Conservation (phyloP, 176 grass and related monocot species). For the Triticum monococcum region DNA sequence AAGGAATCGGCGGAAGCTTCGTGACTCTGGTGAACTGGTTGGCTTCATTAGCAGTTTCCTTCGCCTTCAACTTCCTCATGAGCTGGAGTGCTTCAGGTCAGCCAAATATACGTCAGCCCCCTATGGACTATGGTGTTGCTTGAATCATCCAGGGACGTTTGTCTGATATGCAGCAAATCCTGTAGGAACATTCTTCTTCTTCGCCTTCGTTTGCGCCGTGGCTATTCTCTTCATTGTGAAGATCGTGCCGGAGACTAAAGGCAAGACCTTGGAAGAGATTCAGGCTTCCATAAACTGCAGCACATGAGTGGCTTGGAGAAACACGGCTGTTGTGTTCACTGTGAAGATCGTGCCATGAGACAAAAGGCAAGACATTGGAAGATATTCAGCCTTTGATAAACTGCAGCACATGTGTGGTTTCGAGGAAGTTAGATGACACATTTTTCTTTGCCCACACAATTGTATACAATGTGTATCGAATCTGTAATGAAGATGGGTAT, state of each 20-base stretch:
- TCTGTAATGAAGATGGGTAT: not conserved
- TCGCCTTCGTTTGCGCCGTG: constrained; percentile 28
- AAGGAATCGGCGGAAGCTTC: constrained; percentile 21
- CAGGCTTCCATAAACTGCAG: constrained; percentile 43
- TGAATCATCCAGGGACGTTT: not conserved
- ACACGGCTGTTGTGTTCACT: constrained; percentile 22
- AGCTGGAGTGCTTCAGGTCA: constrained; percentile 40
- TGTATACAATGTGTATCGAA: not conserved
- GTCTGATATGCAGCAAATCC: not conserved
- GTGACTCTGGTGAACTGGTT: constrained; percentile 66
- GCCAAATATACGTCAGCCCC: not conserved
- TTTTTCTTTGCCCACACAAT: not conserved
- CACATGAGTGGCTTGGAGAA: not conserved
- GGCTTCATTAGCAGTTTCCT: constrained; percentile 49
- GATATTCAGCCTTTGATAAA: constrained; percentile 47
- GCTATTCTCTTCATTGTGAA: constrained; percentile 46
- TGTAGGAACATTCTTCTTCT: constrained; percentile 54
- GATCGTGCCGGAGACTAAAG: constrained; percentile 53
- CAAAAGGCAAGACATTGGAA: constrained; percentile 44
- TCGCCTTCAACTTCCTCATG: constrained; percentile 65
- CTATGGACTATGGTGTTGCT: not conserved
- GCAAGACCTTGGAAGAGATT: constrained; percentile 56
- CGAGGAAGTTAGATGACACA: not conserved
- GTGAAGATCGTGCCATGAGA: constrained; percentile 32
- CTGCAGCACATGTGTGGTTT: too few species aligned